Evolutionary conservation across 257 asterid species (phyloP).

Genomic region (Solanum piurae): DNA sequence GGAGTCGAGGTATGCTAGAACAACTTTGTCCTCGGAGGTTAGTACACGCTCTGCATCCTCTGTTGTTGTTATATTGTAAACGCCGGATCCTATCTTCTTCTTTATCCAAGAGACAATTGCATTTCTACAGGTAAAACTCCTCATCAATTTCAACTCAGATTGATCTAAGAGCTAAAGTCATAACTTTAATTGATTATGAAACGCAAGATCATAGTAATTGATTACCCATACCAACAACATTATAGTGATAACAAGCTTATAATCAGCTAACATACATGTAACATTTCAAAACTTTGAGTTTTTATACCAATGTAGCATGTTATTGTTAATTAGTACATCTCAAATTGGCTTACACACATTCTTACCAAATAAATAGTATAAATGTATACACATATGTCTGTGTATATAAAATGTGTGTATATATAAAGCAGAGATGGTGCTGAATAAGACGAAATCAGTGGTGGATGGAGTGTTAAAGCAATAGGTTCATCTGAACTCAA

Average conservation of each 20-base stretch:
- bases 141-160: not conserved
- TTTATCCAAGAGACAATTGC: conserved; percentile 80
- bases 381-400: not conserved
- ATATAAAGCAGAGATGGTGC: not conserved
- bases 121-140: conserved; percentile 39
- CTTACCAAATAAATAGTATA: not conserved
- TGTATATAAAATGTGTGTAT: not conserved
- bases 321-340: not conserved
- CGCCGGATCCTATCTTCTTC: conserved; percentile 72
- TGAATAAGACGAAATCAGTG: not conserved
- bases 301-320: not conserved
- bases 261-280: not conserved
- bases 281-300: not conserved
- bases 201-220: not conserved
- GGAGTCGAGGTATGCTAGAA: conserved; percentile 57
- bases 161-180: not conserved
- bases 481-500: not conserved
- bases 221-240: not conserved
- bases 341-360: not conserved
- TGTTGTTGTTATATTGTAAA: conserved; percentile 42
- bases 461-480: not conserved
- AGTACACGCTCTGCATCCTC: conserved; percentile 73
- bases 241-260: not conserved
- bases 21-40: conserved; percentile 47
- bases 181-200: not conserved